Evolutionary conservation across 2,329 filamentous ascomycete species (phyloP).

Genomic region (Dactylellina drechsleri): DNA sequence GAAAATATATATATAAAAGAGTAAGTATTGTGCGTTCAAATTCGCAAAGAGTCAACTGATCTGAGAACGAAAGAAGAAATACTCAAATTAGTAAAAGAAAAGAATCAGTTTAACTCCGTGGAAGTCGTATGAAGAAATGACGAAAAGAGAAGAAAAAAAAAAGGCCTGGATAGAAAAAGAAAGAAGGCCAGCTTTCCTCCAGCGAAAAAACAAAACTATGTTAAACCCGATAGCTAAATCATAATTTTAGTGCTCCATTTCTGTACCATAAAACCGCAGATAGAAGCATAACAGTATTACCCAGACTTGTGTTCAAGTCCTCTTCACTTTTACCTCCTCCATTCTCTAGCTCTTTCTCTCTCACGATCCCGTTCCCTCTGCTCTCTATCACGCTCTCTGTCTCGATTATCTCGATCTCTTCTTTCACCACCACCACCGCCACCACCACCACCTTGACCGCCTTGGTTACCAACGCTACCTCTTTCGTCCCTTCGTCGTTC

Average conservation of each 20-base stretch:
- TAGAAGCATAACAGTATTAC: constrained; percentile 10
- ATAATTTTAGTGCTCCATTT: background rate
- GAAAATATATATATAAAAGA: too few relatives aligned
- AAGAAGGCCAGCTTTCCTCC: constrained; percentile 35
- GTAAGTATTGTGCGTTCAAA: too few relatives aligned
- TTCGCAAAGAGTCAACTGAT: too few relatives aligned
- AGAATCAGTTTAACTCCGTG: constrained; percentile 1
- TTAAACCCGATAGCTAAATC: background rate
- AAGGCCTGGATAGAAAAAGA: constrained; percentile 5
- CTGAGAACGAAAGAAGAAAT: background rate
- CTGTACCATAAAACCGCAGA: background rate
- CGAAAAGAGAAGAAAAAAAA: constrained; percentile 8
- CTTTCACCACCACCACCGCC: constrained; percentile 48
- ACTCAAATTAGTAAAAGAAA: background rate
- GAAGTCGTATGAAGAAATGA: background rate
- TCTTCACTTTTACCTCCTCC: constrained; percentile 30
- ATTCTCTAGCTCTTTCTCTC: constrained; percentile 54
- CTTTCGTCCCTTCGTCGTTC: constrained; percentile 63
- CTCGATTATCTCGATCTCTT: constrained; percentile 53
- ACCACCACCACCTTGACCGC: constrained; percentile 53
- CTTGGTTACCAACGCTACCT: constrained; percentile 59
- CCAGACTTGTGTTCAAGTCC: background rate
- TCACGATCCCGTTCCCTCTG: constrained; percentile 52
- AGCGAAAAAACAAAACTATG: constrained; percentile 7
- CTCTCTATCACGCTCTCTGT: constrained; percentile 53